A percentile compares a stretch with the other conserved stretches of the same genome.
Evolutionary conservation across 1,284 basidiomycete genomes (phyloP).

Genomic region (Leccinum fuscescens): DNA sequence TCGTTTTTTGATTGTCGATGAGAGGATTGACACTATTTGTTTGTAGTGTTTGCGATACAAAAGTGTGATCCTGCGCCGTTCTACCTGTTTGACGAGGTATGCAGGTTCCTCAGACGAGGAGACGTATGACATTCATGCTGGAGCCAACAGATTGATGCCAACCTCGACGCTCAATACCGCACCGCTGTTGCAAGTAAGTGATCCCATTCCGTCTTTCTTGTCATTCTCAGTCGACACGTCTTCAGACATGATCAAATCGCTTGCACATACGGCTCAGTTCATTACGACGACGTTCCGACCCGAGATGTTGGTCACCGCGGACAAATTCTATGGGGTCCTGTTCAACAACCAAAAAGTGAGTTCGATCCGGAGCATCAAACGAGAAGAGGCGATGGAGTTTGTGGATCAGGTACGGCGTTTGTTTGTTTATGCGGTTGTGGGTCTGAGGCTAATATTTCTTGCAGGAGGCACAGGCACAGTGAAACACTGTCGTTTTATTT

Average conservation of each 20-base stretch:
- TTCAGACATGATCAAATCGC: conserved; percentile 89
- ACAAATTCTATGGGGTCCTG: conserved; percentile 98
- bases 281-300: conserved; percentile 98
- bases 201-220: not conserved
- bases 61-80: conserved; percentile 99
- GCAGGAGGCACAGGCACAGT: conserved; percentile 58
- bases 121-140: not conserved
- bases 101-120: conserved; percentile 5
- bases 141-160: conserved; percentile 81
- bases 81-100: conserved; percentile 97
- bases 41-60: conserved; percentile 93
- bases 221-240: not conserved
- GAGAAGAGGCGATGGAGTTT: conserved; percentile 86
- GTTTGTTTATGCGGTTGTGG: not conserved
- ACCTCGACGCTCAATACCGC: conserved; percentile 95
- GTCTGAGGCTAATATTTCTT: conserved; percentile 3
- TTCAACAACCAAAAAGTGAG: conserved; percentile 96
- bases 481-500: conserved; percentile 8
- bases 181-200: conserved; percentile 89
- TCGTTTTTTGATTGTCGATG: not conserved
- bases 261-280: conserved; percentile 89
- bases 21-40: not conserved
- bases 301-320: conserved; percentile 93
- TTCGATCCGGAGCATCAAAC: conserved; percentile 78
- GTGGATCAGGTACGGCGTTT: conserved; percentile 67